Evolutionary conservation across 768 basidiomycete species (phyloP).

Genomic region (Hericium alpestre): DNA sequence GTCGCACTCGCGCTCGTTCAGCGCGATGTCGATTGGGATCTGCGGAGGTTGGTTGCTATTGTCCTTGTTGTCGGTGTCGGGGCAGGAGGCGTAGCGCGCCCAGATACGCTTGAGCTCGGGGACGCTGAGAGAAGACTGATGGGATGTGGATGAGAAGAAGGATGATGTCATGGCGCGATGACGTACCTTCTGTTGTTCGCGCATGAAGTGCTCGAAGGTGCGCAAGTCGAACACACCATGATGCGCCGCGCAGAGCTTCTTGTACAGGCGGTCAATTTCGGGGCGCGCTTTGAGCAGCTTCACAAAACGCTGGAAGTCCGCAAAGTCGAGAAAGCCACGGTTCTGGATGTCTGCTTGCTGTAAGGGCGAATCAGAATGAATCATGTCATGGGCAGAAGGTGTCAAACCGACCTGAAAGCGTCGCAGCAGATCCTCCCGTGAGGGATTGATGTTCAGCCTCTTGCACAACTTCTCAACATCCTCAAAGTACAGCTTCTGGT

Average conservation of each 20-base stretch:
- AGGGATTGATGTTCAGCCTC: conserved; percentile 56
- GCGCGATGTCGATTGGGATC: conserved; percentile 19
- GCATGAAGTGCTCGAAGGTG: conserved; percentile 43
- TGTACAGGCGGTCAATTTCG: conserved; percentile 64
- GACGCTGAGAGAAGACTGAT: conserved; percentile 21
- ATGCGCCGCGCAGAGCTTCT: conserved; percentile 23
- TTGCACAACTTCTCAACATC: conserved; percentile 65
- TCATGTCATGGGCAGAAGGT: neutral
- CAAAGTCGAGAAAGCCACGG: conserved; percentile 59
- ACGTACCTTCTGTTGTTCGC: conserved; percentile 37
- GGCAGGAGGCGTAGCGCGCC: conserved; percentile 23
- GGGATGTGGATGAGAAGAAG: conserved; percentile 1
- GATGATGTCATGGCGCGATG: conserved; percentile 26
- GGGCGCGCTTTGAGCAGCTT: conserved; percentile 75
- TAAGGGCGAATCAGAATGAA: neutral
- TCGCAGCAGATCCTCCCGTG: conserved; percentile 38
- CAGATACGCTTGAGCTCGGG: conserved; percentile 27
- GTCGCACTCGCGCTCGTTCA: conserved; percentile 2
- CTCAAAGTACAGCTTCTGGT: conserved; percentile 55
- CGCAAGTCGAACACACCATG: conserved; percentile 26
- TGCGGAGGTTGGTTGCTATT: conserved; percentile 13
- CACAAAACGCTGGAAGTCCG: conserved; percentile 74
- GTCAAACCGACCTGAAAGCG: conserved; percentile 42
- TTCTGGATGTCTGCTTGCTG: conserved; percentile 54
- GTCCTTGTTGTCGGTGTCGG: conserved; percentile 2